Evolutionary conservation across 176 grass and related monocot species (phyloP).

Genomic region (Carex scoparia): DNA sequence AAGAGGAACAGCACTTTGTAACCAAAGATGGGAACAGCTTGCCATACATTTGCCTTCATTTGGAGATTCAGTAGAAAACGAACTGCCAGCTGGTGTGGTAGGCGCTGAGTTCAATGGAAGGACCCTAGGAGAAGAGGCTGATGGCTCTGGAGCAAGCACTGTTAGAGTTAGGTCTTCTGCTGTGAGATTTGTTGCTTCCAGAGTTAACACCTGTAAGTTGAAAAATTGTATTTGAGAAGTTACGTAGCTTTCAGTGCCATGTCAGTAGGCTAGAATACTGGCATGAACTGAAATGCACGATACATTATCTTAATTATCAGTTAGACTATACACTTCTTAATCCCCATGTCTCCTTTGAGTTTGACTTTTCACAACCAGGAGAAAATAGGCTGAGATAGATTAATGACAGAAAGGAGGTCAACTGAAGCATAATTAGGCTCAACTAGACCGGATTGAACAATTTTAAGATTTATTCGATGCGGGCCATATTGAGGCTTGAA

Average conservation of each 20-base stretch:
- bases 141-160: constrained; percentile 84
- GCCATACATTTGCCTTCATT: constrained; percentile 53
- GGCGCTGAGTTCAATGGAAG: constrained; percentile 77
- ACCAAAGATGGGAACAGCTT: constrained; percentile 89
- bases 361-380: neutral
- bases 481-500: neutral
- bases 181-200: constrained; percentile 94
- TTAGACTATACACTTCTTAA: neutral
- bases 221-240: neutral
- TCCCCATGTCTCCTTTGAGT: neutral
- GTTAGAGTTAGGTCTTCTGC: constrained; percentile 88
- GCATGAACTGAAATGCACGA: neutral
- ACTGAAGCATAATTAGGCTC: neutral
- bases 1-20: constrained; percentile 88
- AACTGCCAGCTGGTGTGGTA: constrained; percentile 54
- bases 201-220: constrained; percentile 83
- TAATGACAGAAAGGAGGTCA: neutral
- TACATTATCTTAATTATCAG: neutral
- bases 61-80: constrained; percentile 32
- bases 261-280: neutral
- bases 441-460: neutral
- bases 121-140: constrained; percentile 67
- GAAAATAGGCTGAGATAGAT: neutral
- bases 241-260: neutral
- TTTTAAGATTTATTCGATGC: neutral